Conservation (phyloP, 441 rosid species). For the Gossypium schwendimanii region DNA sequence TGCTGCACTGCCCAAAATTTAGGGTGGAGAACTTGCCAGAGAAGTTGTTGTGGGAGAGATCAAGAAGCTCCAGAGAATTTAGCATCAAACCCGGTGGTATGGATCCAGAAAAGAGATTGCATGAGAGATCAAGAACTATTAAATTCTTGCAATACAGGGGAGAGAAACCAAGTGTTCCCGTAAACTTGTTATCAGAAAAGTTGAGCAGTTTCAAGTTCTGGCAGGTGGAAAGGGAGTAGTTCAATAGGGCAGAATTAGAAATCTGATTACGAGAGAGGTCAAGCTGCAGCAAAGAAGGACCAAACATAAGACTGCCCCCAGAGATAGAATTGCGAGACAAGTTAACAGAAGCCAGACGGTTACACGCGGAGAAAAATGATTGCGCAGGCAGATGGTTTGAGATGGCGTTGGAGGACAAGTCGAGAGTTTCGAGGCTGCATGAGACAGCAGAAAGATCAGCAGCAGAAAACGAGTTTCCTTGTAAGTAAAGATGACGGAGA, state of each 20-base stretch:
- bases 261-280: slow-evolving; percentile 51
- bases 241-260: slow-evolving; percentile 35
- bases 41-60: slow-evolving; percentile 68
- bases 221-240: slow-evolving; percentile 35
- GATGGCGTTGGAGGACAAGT: slow-evolving; percentile 47
- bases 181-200: slow-evolving; percentile 44
- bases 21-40: slow-evolving; percentile 53
- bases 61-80: slow-evolving; percentile 40
- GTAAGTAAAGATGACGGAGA: slow-evolving; percentile 46
- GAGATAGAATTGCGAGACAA: slow-evolving; percentile 51
- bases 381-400: slow-evolving; percentile 34
- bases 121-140: slow-evolving; percentile 54
- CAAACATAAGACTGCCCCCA: slow-evolving; percentile 37
- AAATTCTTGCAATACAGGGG: slow-evolving; percentile 39
- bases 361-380: slow-evolving; percentile 38
- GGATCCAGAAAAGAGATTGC: slow-evolving; percentile 50
- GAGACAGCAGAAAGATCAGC: slow-evolving; percentile 36
- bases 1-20: slow-evolving; percentile 50
- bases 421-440: slow-evolving; percentile 39
- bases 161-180: slow-evolving; percentile 34
- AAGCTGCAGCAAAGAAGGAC: slow-evolving; percentile 46
- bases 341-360: slow-evolving; percentile 30
- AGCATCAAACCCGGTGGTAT: slow-evolving; percentile 39
- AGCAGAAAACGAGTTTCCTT: slow-evolving; percentile 48
- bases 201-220: slow-evolving; percentile 51